Evolutionary conservation across 2,329 filamentous ascomycete genomes (phyloP).

Genomic region (Clonostachys chloroleuca): DNA sequence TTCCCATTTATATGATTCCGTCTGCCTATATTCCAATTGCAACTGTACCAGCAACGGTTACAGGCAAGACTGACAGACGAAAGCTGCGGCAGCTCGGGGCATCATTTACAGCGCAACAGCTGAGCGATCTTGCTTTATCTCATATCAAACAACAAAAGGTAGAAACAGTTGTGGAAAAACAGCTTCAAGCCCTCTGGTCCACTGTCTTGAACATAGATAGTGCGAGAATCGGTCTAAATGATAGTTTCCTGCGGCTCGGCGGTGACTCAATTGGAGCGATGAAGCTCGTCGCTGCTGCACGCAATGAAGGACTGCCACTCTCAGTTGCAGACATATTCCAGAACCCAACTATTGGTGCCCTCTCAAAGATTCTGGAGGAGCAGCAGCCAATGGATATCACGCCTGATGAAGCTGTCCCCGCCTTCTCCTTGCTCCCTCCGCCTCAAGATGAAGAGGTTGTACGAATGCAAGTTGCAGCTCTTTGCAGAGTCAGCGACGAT

Average conservation of each 20-base stretch:
- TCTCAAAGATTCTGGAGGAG: too few species aligned
- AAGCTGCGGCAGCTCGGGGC: background rate
- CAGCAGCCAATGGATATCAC: too few species aligned
- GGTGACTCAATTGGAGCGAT: conserved; percentile 51
- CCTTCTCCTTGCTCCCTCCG: too few species aligned
- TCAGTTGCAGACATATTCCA: conserved; percentile 40
- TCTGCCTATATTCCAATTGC: background rate
- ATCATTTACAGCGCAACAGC: background rate
- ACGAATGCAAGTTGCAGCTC: conserved; percentile 13
- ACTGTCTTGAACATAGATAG: conserved; percentile 29
- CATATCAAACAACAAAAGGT: background rate
- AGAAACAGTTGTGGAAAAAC: conserved; percentile 3
- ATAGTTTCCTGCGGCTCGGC: conserved; percentile 18
- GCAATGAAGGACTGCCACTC: conserved; percentile 28
- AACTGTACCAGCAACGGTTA: background rate
- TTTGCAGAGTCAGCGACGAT: conserved; percentile 21
- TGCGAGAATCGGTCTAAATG: conserved; percentile 12
- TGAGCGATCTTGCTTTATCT: background rate
- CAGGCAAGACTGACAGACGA: conserved; percentile 1
- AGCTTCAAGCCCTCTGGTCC: conserved; percentile 36
- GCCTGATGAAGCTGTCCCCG: too few species aligned
- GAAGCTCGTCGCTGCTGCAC: conserved; percentile 38
- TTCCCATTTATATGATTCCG: conserved; percentile 2
- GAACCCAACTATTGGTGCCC: conserved; percentile 20
- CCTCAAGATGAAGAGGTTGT: too few species aligned